Evolutionary conservation across 2,329 filamentous ascomycete genomes (phyloP), one percentile per base, ranked within the genome.

Genomic region (Colletotrichum abscissum): DNA sequence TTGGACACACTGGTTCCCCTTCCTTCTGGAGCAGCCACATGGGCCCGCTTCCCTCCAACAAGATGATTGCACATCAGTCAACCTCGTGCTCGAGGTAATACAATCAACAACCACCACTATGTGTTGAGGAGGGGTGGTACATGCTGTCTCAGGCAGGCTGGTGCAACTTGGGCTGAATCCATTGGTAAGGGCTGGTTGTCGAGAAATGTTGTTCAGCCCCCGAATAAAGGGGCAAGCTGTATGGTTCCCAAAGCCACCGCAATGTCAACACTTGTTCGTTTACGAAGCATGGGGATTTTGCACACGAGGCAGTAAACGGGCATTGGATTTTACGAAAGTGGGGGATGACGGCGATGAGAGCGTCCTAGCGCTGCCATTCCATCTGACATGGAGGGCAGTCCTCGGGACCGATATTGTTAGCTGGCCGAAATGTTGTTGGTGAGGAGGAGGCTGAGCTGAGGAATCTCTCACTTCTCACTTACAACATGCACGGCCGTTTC

Each of bases 341-440:
- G 38, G 59, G 67, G 55, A 64, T 69, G 69, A 64, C 66, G 66
- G 65, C 54, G 42, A 28, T 42, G 19, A 30, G 49, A 63, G 42
- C 54, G 69, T 64, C 69, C 67, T 64, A 72, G 69, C 69, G 69
- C 66, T 69, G 58, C 58, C 38, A 54, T 35, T 42, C 65, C 54
- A 60, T 26, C 35, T 42, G 28, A 19, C 16, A 26, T 42, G 33
- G 26, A 46, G 59, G 63, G 63, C 12, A 12, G 52, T 26, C 14
- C 42, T 72, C 69, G 69, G 69, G 66, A 72, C 69, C 69, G 69
- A 72, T 64, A n/a, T 24, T 52, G 30, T 22, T 30, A 30, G 66
- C 30, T 64, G 42, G 22, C 59, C 55, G 59, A 64, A 14, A n/a
- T 49, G 42, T 19, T 49, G 42, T n/a, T 19, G 42, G 42, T 28